Evolutionary conservation across 2,329 filamentous ascomycete species (phyloP).

Genomic region (Colletotrichum sp.): DNA sequence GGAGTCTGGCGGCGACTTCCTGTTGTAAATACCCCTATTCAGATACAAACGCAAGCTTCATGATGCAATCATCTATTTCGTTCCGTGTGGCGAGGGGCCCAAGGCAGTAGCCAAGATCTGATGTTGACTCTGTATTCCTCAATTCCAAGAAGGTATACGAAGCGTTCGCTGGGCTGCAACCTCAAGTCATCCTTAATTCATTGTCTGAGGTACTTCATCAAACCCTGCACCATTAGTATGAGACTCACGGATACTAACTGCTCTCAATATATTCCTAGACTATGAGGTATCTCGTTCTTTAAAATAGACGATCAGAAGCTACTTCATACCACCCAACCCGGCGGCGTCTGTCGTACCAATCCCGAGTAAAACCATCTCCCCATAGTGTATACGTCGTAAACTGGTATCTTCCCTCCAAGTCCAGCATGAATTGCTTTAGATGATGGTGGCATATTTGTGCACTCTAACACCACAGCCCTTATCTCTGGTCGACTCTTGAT

Average conservation of each 20-base stretch:
- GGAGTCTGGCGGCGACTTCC: slow-evolving; percentile 34
- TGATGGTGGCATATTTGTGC: slow-evolving; percentile 41
- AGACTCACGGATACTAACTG: not conserved
- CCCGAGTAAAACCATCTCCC: slow-evolving; percentile 40
- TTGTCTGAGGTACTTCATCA: accelerated
- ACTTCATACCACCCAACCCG: not conserved
- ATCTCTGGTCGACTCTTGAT: not conserved
- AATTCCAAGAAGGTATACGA: accelerated
- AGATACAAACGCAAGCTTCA: not conserved
- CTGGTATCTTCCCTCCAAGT: slow-evolving; percentile 28
- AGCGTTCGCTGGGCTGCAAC: not conserved
- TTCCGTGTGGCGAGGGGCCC: not conserved
- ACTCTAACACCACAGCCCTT: slow-evolving; percentile 34
- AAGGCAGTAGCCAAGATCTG: accelerated
- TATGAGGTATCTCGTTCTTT: accelerated
- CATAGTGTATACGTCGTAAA: slow-evolving; percentile 41
- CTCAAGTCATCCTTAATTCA: not conserved
- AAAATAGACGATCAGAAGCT: accelerated
- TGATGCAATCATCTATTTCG: accelerated
- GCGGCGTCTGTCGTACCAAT: slow-evolving; percentile 23
- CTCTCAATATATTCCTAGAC: not conserved
- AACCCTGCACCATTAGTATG: not conserved
- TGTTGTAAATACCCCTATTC: slow-evolving; percentile 19
- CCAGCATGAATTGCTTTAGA: slow-evolving; percentile 32
- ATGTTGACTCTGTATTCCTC: not conserved